These are phyloP conservation scores for Amauroascus niger DNA, from an alignment of 2,329 filamentous ascomycete genomes.

Conservation along the genomic window DNA sequence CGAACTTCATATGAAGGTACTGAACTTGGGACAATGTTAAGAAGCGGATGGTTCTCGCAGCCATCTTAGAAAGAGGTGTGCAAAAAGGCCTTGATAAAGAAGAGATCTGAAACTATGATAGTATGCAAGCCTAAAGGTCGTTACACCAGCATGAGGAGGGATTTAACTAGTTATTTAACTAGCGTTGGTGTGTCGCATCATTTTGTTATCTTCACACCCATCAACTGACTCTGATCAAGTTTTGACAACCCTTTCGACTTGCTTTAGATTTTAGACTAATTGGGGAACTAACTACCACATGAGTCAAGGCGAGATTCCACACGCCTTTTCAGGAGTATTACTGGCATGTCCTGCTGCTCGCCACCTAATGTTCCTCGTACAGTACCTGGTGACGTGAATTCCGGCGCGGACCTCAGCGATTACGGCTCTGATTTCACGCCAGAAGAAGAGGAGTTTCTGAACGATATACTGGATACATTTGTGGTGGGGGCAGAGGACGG, in stretches of 20 bases:
- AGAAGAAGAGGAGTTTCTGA: conserved; percentile 47
- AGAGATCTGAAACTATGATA: no score
- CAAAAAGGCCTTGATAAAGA: no score
- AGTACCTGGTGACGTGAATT: conserved; percentile 6
- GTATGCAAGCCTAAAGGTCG: no score
- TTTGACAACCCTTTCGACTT: background rate
- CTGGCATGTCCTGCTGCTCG: conserved; percentile 9
- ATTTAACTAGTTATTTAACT: no score
- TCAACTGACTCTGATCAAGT: background rate
- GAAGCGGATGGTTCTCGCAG: no score
- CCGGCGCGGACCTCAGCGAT: conserved; percentile 39
- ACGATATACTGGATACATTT: conserved; percentile 42
- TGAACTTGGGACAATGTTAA: no score
- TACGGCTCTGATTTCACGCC: conserved; percentile 55
- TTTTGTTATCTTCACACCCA: no score
- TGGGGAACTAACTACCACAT: background rate
- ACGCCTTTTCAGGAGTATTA: background rate
- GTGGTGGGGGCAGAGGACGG: conserved; percentile 23
- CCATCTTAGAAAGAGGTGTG: no score
- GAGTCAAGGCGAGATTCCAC: background rate
- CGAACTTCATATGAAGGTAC: no score
- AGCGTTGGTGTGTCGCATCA: no score
- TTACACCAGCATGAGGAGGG: no score
- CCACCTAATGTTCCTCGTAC: background rate
- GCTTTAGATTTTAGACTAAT: background rate